phyloP scores from a whole-genome alignment of 352 stramenopile genomes.

The Pythium aristosporum region DNA sequence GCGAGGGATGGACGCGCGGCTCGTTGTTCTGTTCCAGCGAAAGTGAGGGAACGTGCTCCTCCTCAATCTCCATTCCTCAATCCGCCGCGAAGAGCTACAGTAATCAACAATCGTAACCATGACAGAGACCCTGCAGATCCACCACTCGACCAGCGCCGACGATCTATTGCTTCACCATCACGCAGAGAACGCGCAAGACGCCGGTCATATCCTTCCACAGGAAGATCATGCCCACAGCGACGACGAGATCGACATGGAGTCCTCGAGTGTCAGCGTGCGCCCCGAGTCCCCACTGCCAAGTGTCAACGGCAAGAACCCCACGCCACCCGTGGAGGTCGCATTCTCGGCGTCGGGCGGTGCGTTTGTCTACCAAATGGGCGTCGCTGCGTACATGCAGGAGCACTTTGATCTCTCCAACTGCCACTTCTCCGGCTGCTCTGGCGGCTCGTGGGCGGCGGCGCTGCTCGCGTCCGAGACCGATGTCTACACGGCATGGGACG shows the following conservation, averaged over 20 bases:
- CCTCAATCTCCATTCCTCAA: neutral
- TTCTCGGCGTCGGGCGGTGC: conserved; percentile 66
- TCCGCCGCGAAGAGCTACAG: neutral
- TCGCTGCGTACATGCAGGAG: conserved; percentile 68
- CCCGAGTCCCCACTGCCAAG: conserved; percentile 8
- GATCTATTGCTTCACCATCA: conserved; percentile 18
- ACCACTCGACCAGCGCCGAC: conserved; percentile 27
- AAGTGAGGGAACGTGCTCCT: neutral
- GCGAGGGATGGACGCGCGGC: neutral
- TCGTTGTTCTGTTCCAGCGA: neutral
- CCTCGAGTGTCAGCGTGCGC: conserved; percentile 11
- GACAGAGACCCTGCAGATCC: conserved; percentile 5
- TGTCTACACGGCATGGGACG: conserved; percentile 42
- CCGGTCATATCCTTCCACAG: neutral
- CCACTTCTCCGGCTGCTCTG: conserved; percentile 43
- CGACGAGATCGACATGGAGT: conserved; percentile 32
- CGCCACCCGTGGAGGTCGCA: conserved; percentile 50
- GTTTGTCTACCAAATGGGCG: conserved; percentile 77
- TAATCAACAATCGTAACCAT: neutral
- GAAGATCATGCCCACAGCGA: conserved; percentile 32
- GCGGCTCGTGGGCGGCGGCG: conserved; percentile 40
- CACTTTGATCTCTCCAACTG: conserved; percentile 50
- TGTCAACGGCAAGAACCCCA: neutral
- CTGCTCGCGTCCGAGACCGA: conserved; percentile 51
- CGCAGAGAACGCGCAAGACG: conserved; percentile 14